Conservation (phyloP, 2,329 filamentous ascomycete genomes). For the Aulographum hederae region DNA sequence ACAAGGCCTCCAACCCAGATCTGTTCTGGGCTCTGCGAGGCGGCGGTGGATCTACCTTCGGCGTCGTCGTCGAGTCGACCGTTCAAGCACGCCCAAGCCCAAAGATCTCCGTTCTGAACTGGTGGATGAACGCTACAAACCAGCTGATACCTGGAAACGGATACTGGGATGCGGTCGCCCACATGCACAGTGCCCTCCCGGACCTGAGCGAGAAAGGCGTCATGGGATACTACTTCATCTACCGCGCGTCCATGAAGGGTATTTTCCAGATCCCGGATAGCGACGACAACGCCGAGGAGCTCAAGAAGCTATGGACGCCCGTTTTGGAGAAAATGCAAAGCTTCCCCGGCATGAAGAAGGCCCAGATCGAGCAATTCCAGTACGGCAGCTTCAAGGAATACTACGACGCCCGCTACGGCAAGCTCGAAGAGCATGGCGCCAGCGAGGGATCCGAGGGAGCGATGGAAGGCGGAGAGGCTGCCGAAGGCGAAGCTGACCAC, state of each 20-base stretch:
- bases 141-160: conserved; percentile 1
- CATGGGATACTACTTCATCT: conserved; percentile 2
- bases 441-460: too few species aligned
- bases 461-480: too few species aligned
- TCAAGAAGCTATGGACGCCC: conserved; percentile 3
- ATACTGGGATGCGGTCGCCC: conserved; percentile 2
- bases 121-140: conserved; percentile 2
- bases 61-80: conserved; percentile 3
- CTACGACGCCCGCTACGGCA: conserved; percentile 4
- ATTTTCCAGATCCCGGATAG: conserved; percentile 1
- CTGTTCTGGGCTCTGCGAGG: conserved; percentile 15
- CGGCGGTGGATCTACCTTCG: conserved; percentile 8
- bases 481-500: background rate
- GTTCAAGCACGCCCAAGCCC: background rate
- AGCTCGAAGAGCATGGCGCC: too few species aligned
- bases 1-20: conserved; percentile 9
- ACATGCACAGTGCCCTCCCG: conserved; percentile 2
- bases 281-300: conserved; percentile 2
- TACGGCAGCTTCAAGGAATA: conserved; percentile 4
- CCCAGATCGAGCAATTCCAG: background rate
- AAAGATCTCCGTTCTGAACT: background rate
- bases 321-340: conserved; percentile 2
- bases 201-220: conserved; percentile 3
- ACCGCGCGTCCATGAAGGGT: conserved; percentile 1
- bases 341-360: conserved; percentile 1